A percentile compares a stretch with the other conserved stretches of the same genome.
These are phyloP conservation scores for Misopates orontium DNA, from an alignment of 257 asterid genomes.

Conservation along the genomic window DNA sequence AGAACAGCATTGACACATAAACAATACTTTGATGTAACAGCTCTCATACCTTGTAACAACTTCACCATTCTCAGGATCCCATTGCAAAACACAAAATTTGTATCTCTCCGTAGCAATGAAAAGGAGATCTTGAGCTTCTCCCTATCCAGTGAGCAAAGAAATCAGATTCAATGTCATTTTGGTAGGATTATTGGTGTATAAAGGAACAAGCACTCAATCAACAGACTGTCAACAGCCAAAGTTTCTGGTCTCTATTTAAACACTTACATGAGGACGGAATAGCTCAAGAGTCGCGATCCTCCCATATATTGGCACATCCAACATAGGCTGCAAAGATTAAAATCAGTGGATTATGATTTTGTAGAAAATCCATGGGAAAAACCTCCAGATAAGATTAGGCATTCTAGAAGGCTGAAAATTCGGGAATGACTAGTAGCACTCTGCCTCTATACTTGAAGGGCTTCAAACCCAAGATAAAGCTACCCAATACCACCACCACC, in stretches of 20 bases:
- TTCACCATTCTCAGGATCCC: slow-evolving; percentile 82
- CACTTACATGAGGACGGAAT: slow-evolving; percentile 94
- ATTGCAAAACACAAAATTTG: slow-evolving; percentile 86
- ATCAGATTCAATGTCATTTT: slow-evolving; percentile 11
- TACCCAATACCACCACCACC: no score
- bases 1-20: neutral
- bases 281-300: slow-evolving; percentile 98
- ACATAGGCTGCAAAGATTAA: slow-evolving; percentile 67
- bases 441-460: neutral
- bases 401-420: neutral
- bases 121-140: slow-evolving; percentile 89
- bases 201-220: neutral
- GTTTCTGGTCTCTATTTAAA: slow-evolving; percentile 18
- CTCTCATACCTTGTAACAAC: slow-evolving; percentile 69
- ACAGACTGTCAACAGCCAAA: slow-evolving; percentile 17
- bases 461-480: slow-evolving; percentile 4
- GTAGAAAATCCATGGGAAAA: slow-evolving; percentile 7
- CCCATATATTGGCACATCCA: slow-evolving; percentile 99
- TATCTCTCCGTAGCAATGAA: slow-evolving; percentile 90
- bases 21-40: neutral
- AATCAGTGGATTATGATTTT: slow-evolving; percentile 18
- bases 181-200: neutral
- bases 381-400: slow-evolving; percentile 9
- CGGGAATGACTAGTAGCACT: neutral
- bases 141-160: slow-evolving; percentile 46